A percentile compares a stretch with the other conserved stretches of the same genome.
These are phyloP conservation scores for Arthroderma sp. DNA, from an alignment of 2,329 filamentous ascomycete species.

Conservation along the genomic window DNA sequence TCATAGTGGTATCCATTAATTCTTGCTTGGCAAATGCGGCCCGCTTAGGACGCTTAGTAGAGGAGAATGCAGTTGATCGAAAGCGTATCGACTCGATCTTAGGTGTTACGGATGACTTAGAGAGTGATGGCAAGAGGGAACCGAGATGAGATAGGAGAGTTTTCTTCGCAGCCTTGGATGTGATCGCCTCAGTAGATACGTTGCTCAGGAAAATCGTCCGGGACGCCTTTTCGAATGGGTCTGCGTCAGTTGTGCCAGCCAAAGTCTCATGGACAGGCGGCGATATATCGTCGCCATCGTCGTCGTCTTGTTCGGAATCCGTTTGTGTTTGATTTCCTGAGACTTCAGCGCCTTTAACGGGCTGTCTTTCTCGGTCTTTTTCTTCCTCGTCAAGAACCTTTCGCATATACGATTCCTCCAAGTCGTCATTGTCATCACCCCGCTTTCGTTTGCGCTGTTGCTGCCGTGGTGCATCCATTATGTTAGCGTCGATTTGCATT, in stretches of 20 bases:
- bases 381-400: conserved; percentile 31
- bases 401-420: conserved; percentile 34
- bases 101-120: conserved; percentile 41
- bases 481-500: conserved; percentile 41
- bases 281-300: conserved; percentile 13
- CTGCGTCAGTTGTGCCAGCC: conserved; percentile 17
- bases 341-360: conserved; percentile 18
- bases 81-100: conserved; percentile 87
- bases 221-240: conserved; percentile 67
- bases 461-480: conserved; percentile 8
- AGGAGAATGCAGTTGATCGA: conserved; percentile 78
- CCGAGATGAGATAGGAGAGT: conserved; percentile 60
- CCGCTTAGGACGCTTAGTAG: conserved; percentile 64
- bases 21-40: conserved; percentile 88
- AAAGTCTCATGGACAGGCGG: conserved; percentile 29
- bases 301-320: conserved; percentile 40
- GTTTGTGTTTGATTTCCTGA: conserved; percentile 13
- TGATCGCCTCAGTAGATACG: conserved; percentile 70
- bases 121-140: conserved; percentile 53
- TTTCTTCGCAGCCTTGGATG: conserved; percentile 69
- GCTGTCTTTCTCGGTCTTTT: conserved; percentile 23
- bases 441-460: conserved; percentile 41
- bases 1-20: conserved; percentile 80
- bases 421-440: conserved; percentile 34
- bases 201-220: conserved; percentile 91